phyloP scores from a whole-genome alignment of 106 monocot genomes.

The Phalaenopsis aphrodite region DNA sequence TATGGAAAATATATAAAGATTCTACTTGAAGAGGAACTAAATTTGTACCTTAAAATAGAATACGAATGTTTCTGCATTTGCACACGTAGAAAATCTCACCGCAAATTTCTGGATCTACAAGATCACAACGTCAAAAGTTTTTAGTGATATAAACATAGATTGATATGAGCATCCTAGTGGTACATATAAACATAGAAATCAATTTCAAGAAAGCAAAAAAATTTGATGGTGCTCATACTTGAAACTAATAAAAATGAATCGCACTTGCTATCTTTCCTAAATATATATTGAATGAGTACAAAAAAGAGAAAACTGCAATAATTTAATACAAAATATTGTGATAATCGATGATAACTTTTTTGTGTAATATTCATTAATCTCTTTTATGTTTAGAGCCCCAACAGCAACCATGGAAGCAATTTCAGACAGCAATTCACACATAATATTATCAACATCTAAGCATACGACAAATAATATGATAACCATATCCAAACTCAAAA shows the following conservation, averaged over 20 bases:
- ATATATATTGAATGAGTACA: not conserved
- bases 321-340: not conserved
- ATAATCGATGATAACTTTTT: not conserved
- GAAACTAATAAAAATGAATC: not conserved
- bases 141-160: not conserved
- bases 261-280: not conserved
- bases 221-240: not conserved
- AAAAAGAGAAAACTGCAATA: not conserved
- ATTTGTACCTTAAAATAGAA: constrained; percentile 44
- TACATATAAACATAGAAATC: not conserved
- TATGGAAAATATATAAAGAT: not conserved
- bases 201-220: not conserved
- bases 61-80: constrained; percentile 42
- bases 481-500: too few relatives aligned
- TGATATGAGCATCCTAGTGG: not conserved
- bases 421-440: too few relatives aligned
- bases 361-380: not conserved
- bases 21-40: not conserved
- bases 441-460: too few relatives aligned
- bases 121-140: not conserved
- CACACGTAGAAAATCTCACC: constrained; percentile 29
- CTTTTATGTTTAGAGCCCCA: too few relatives aligned
- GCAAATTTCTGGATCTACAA: constrained; percentile 78
- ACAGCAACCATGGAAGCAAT: too few relatives aligned
- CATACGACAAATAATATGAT: too few relatives aligned